phyloP scores from a whole-genome alignment of 345 rosid species.

The Gossypium thurberi region DNA sequence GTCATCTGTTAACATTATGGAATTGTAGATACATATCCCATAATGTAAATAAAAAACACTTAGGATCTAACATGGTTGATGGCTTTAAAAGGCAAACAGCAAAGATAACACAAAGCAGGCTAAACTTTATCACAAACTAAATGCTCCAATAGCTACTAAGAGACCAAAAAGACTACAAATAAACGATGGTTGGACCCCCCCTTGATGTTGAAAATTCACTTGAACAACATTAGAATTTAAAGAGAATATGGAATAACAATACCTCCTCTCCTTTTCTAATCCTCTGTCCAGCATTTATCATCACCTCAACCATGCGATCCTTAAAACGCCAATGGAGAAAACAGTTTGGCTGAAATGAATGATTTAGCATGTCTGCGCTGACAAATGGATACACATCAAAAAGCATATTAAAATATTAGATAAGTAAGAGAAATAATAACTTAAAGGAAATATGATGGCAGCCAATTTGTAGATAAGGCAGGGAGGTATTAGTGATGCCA shows the following conservation, averaged over 20 bases:
- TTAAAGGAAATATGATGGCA: neutral
- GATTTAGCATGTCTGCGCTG: constrained; percentile 85
- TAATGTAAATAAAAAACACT: neutral
- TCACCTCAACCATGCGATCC: constrained; percentile 94
- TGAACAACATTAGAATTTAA: constrained; percentile 9
- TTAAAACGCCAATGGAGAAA: constrained; percentile 92
- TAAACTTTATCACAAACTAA: neutral
- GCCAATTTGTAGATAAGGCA: neutral
- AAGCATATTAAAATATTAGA: neutral
- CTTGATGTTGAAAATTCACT: neutral
- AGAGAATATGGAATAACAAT: constrained; percentile 11
- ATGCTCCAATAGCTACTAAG: neutral
- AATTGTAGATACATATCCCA: neutral
- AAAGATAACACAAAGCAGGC: neutral
- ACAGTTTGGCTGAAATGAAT: constrained; percentile 84
- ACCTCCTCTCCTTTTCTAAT: constrained; percentile 89
- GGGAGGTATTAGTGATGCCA: neutral
- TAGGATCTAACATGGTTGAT: neutral
- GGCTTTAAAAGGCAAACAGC: neutral
- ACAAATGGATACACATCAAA: neutral
- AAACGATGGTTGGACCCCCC: neutral
- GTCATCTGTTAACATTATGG: constrained; percentile 55
- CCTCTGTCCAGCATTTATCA: constrained; percentile 86
- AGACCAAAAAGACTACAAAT: neutral
- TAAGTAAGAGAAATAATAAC: neutral